Evolutionary conservation across 805 yeast species (phyloP), one percentile per base, ranked within the genome.

Genomic region (Pichia nanzhaoensis): DNA sequence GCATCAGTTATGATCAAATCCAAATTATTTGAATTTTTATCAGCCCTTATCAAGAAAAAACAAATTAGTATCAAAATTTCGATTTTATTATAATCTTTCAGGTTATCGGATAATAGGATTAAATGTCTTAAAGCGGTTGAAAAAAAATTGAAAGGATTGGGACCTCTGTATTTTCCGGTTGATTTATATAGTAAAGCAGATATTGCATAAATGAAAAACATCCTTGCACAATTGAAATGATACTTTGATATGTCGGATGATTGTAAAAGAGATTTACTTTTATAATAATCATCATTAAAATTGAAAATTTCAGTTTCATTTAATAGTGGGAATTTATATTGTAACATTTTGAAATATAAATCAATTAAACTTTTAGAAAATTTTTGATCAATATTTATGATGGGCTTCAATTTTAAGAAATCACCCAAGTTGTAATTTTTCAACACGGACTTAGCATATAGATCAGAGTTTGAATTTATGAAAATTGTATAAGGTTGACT

Each of bases 61-160:
- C 78, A 75, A 12, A 79, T 61, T 40, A 80, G 54, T 1, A 79
- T 65, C 35, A 77, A 58, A 4, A 79, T 66, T 57, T 78, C 82
- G 32, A 80, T 66, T 51, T 73, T 72, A 54, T 75, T 70, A 37
- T 71, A 59, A 9, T 50, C 52, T 20, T 66, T 66, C 16, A 67
- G 57, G 37, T 73, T 58, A 24, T 66, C 59, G 16, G 51, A 43
- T 49, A 77, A 70, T 50, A 72, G 66, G 5, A 78, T 65, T 4
- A 77, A 67, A 55, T 77, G 78, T 42, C 84, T 65, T 33, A 80
- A 63, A 1, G 84, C 83, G 9, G 80, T 75, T 17, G 82, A 71
- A 55, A 80, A 78, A 51, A 75, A 75, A 45, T 80, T 60, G 24
- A 68, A 69, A 5, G 84, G 80, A 16, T 71, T 70, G 16, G 79